phyloP scores from a whole-genome alignment of 257 asterid species.

The Nicotiana paniculata region DNA sequence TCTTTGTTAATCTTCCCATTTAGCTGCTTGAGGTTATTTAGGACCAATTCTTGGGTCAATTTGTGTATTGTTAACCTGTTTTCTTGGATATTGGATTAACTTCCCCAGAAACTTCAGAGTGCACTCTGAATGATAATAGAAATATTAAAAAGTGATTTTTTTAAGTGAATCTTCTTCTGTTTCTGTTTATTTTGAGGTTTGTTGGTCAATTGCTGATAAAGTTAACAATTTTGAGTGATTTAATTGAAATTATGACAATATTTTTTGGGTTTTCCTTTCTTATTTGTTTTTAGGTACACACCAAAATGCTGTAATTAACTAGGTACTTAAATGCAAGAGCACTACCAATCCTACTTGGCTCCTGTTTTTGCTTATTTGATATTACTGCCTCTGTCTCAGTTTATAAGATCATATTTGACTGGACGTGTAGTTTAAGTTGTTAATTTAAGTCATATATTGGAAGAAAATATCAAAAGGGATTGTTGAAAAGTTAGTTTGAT shows the following conservation, averaged over 20 bases:
- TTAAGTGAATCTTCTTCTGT: not conserved
- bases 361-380: not conserved
- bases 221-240: not conserved
- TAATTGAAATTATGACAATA: not conserved
- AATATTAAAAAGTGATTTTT: not conserved
- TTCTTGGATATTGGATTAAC: not conserved
- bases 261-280: not conserved
- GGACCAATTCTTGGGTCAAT: not conserved
- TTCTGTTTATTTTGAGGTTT: not conserved
- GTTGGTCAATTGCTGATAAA: not conserved
- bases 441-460: not conserved
- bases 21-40: not conserved
- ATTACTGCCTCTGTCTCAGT: not conserved
- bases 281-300: not conserved
- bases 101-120: not conserved
- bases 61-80: not conserved
- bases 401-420: not conserved
- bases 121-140: not conserved
- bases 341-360: not conserved
- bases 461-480: not conserved
- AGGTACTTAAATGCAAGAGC: not conserved
- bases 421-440: not conserved
- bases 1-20: not conserved
- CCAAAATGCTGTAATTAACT: not conserved
- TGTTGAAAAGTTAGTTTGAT: not conserved